Percentiles rank a stretch among this genome's conserved stretches.
phyloP scores from a whole-genome alignment of 2,329 filamentous ascomycete genomes.

The Phyllosticta ampelicida region DNA sequence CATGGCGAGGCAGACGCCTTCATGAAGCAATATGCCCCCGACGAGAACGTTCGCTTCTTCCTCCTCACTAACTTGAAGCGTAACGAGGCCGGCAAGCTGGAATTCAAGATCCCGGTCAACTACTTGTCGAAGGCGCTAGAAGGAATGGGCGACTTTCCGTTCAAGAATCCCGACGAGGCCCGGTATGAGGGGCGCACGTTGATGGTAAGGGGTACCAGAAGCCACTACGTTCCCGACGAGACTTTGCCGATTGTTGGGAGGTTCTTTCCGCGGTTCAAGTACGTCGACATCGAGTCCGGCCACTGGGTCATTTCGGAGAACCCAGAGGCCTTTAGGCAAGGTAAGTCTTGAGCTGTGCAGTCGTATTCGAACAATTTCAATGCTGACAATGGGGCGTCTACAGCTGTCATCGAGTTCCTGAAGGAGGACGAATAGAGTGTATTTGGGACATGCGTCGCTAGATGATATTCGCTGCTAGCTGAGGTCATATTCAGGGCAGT shows the following conservation, averaged over 20 bases:
- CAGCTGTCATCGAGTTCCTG: slow-evolving; percentile 56
- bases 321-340: slow-evolving; percentile 54
- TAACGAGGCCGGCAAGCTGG: slow-evolving; percentile 44
- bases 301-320: slow-evolving; percentile 90
- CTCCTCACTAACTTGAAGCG: slow-evolving; percentile 75
- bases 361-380: background rate
- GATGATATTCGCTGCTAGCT: background rate
- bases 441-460: too few species aligned
- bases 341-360: background rate
- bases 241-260: slow-evolving; percentile 65
- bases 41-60: slow-evolving; percentile 75
- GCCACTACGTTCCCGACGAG: slow-evolving; percentile 72
- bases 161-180: slow-evolving; percentile 55
- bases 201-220: slow-evolving; percentile 67
- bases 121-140: slow-evolving; percentile 57
- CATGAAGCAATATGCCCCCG: slow-evolving; percentile 46
- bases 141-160: slow-evolving; percentile 82
- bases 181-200: slow-evolving; percentile 69
- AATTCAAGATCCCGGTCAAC: slow-evolving; percentile 70
- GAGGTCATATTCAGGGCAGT: background rate
- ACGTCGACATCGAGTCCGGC: slow-evolving; percentile 65
- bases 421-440: slow-evolving; percentile 35
- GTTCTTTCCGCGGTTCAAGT: slow-evolving; percentile 69
- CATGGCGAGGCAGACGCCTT: slow-evolving; percentile 74
- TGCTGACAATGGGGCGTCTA: slow-evolving; percentile 1